Conservation (phyloP, 192 early-diverging fungal species). For the Backusella morwellensis region DNA sequence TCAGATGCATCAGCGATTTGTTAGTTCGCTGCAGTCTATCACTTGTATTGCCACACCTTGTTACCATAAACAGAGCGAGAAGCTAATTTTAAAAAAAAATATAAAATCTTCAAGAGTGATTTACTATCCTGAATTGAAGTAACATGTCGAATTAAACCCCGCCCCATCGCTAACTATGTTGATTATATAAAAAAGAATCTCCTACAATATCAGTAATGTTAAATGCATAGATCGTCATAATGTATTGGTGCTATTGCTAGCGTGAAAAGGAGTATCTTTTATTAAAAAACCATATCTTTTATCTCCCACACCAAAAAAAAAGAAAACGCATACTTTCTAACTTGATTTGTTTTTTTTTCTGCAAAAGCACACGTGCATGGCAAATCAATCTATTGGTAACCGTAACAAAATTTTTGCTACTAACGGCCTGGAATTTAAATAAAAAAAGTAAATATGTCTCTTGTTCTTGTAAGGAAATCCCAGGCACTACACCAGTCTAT, state of each 20-base stretch:
- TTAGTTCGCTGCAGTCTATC: background rate
- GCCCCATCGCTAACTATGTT: background rate
- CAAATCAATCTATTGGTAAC: background rate
- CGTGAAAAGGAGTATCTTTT: background rate
- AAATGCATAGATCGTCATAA: background rate
- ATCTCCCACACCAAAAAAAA: background rate
- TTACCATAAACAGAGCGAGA: background rate
- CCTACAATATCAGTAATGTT: background rate
- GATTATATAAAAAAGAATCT: background rate
- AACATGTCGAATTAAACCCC: background rate
- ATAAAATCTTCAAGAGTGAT: background rate
- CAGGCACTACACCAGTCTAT: background rate
- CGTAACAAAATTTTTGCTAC: background rate
- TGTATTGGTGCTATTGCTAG: background rate
- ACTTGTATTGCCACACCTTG: background rate
- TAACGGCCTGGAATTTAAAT: background rate
- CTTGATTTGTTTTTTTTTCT: background rate
- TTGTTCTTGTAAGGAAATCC: background rate
- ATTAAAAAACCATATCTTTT: background rate
- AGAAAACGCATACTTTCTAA: background rate
- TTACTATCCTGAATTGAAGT: background rate
- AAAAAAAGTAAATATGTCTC: background rate
- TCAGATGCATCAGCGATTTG: conserved; percentile 2
- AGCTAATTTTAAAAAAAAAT: background rate
- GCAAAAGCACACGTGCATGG: conserved; percentile 1